These are phyloP conservation scores for Daldinia caldariorum DNA, from an alignment of 495 filamentous ascomycete genomes.

Conservation along the genomic window DNA sequence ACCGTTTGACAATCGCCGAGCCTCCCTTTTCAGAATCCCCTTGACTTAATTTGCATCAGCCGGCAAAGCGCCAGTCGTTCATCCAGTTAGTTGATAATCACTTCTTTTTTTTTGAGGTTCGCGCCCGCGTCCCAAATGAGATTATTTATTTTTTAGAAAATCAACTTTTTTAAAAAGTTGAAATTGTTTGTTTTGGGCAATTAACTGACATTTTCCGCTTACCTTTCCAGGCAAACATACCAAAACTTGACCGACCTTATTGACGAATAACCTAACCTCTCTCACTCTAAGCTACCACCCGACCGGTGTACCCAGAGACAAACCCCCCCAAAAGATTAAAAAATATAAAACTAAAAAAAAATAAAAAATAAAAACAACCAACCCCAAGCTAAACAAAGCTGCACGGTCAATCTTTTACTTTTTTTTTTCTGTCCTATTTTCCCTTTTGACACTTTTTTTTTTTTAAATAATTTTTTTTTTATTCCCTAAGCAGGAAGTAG, in stretches of 20 bases:
- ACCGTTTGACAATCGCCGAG: slow-evolving; percentile 48
- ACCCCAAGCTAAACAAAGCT: slow-evolving; percentile 25
- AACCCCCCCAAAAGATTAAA: slow-evolving; percentile 8
- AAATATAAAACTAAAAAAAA: slow-evolving; percentile 29
- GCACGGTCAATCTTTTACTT: slow-evolving; percentile 19
- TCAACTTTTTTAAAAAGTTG: slow-evolving; percentile 1
- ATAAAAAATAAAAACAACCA: slow-evolving; percentile 43
- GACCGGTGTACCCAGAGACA: slow-evolving; percentile 42
- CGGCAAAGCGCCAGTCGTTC: slow-evolving; percentile 32
- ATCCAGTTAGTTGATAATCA: slow-evolving; percentile 20
- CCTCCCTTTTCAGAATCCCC: slow-evolving; percentile 42
- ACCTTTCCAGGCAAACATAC: slow-evolving; percentile 36
- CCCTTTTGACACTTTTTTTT: slow-evolving; percentile 23
- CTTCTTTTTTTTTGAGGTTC: slow-evolving; percentile 30
- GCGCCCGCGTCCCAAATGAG: slow-evolving; percentile 28
- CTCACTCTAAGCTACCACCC: slow-evolving; percentile 23
- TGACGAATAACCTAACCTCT: neutral
- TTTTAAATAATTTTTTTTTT: slow-evolving; percentile 16
- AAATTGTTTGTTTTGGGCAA: slow-evolving; percentile 39
- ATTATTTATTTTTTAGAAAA: slow-evolving; percentile 20
- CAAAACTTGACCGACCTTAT: slow-evolving; percentile 12
- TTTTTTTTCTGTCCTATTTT: slow-evolving; percentile 31
- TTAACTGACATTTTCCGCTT: slow-evolving; percentile 42
- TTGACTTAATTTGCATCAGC: slow-evolving; percentile 39
- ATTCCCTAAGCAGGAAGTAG: slow-evolving; percentile 45